Percentiles rank a stretch among this genome's conserved stretches.
Conservation (phyloP, 192 early-diverging fungal species). For the Gryganskiella cystojenkinii region DNA sequence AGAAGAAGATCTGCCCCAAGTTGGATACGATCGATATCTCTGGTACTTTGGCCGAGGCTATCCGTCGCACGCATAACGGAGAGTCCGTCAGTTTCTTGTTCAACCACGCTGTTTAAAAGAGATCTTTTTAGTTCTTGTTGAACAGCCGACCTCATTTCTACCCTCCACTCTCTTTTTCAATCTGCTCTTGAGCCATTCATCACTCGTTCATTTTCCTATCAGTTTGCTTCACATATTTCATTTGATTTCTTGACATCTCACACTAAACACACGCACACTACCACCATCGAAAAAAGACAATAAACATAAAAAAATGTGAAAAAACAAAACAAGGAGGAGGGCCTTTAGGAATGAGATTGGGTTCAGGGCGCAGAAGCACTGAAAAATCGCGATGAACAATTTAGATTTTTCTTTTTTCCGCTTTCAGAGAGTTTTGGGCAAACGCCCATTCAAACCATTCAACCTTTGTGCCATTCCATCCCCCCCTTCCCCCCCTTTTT, state of each 20-base stretch:
- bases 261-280: not conserved
- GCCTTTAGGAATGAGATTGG: too few species aligned
- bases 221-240: not conserved
- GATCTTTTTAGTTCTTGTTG: not conserved
- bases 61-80: conserved; percentile 95
- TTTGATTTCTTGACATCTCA: not conserved
- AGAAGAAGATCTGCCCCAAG: conserved; percentile 81
- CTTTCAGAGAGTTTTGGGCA: too few species aligned
- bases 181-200: too few species aligned
- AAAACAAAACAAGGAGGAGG: too few species aligned
- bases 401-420: too few species aligned
- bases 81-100: conserved; percentile 93
- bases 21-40: conserved; percentile 86
- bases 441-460: too few species aligned
- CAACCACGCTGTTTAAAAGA: conserved; percentile 50
- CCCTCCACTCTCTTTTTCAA: conserved; percentile 7
- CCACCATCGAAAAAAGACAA: not conserved
- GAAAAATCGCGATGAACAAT: too few species aligned
- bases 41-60: conserved; percentile 86
- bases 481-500: too few species aligned
- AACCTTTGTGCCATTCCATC: too few species aligned
- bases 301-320: not conserved
- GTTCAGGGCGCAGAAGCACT: too few species aligned
- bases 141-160: conserved; percentile 15
- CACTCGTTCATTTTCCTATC: too few species aligned